Evolutionary conservation across 768 basidiomycete species (phyloP), one percentile per base, ranked within the genome.

Genomic region (Phanerochaete carnosa): DNA sequence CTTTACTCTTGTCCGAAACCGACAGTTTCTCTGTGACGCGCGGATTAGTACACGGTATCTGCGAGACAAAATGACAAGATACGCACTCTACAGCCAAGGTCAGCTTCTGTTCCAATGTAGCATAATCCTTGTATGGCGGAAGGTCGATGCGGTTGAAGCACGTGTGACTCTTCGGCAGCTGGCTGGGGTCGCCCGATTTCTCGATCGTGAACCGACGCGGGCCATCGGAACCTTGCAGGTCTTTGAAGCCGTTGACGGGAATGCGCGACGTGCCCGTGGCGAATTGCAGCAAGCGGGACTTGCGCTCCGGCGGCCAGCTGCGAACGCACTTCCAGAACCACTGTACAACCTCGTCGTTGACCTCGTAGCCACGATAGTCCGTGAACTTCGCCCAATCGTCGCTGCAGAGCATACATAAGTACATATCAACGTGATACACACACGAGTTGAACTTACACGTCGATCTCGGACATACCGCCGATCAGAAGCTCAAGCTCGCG

Each of bases 271-370:
- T 98, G 23, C 95, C 95, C 23, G 95, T 98, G 7, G 95, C 94
- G 72, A 99, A 99, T 74, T 98, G 96, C 57, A 98, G 78, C 55
- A 98, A 76, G 32, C 96, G 92, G 15, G 93, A 95, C 79, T 99
- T 99, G 75, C 95, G 89, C 79, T 99, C 97, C 0, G 96, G 88
- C 12, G 97, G 96, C 97, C 97, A 99, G 67, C 89, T 87, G 66
- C 93, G 90, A 47, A 99, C 93, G 68, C 94, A 95, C 78, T 98
- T 94, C 97, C 97, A 99, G 89, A 99, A 99, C 97, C 97, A 99
- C 71, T 98, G 94, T 59, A 99, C 95, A 51, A 95, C 92, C 69
- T 96, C 94, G 70, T 96, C 94, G 68, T 89, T 91, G 76, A 93
- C 87, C 76, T 95, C 92, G 70, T 95, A 96, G 16, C 94, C 96